Percentiles rank a stretch among this genome's conserved stretches.
Conservation (phyloP, 352 stramenopile genomes). For the Phytopythium aichiense region DNA sequence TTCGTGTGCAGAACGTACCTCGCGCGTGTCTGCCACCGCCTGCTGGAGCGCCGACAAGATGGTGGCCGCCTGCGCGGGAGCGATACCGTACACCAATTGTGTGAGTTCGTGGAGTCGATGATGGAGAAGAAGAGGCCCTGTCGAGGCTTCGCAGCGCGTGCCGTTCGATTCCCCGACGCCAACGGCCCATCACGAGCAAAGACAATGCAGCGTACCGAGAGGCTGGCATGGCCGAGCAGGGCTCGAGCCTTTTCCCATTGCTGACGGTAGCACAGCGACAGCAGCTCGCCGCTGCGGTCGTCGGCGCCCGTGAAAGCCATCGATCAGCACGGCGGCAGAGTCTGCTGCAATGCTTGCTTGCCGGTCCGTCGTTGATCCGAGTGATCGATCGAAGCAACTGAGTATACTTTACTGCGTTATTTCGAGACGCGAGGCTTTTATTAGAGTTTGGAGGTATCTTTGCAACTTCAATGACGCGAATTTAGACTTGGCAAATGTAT, state of each 20-base stretch:
- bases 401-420: neutral
- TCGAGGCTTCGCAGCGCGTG: constrained; percentile 1
- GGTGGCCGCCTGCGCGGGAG: neutral
- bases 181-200: constrained; percentile 2
- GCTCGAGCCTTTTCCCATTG: constrained; percentile 27
- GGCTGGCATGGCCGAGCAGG: constrained; percentile 10
- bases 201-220: constrained; percentile 11
- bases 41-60: constrained; percentile 7
- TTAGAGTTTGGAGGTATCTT: neutral
- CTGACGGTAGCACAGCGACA: constrained; percentile 31
- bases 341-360: no score
- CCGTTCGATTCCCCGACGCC: neutral
- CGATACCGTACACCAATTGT: neutral
- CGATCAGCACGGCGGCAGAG: neutral
- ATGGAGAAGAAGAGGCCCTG: neutral
- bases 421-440: neutral
- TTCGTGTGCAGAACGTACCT: neutral
- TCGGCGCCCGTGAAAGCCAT: neutral
- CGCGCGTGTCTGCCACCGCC: constrained; percentile 1
- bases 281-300: constrained; percentile 32
- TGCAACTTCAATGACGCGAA: constrained; percentile 1
- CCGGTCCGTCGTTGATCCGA: neutral
- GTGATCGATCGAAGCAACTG: neutral
- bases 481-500: neutral
- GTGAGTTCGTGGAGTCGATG: neutral